These are phyloP conservation scores for Plectranthus barbatus DNA, from an alignment of 257 asterid species.

Conservation along the genomic window DNA sequence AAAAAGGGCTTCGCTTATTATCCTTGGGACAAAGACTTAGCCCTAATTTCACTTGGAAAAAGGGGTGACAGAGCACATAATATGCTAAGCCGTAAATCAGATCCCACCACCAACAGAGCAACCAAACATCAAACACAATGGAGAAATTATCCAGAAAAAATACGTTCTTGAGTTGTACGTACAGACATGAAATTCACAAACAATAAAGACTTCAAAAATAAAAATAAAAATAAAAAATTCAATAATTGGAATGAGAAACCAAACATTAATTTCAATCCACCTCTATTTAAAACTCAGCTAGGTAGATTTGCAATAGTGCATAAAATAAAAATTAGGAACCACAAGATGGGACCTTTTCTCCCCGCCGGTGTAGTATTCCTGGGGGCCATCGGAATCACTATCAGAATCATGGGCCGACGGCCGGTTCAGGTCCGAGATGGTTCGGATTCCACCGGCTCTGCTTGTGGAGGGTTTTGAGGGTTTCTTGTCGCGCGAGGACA, in stretches of 20 bases:
- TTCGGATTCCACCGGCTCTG: constrained; percentile 70
- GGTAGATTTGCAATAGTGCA: not conserved
- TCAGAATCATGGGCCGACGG: constrained; percentile 57
- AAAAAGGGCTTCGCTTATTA: not conserved
- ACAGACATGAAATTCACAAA: not conserved
- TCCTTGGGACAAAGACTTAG: no score
- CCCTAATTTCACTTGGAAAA: no score
- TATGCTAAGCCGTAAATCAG: no score
- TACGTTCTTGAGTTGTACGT: not conserved
- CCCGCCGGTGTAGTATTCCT: constrained; percentile 93
- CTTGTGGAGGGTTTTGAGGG: constrained; percentile 50
- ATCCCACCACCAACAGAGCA: no score
- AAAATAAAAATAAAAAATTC: not conserved
- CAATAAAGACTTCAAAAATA: not conserved
- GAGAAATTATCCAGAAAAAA: not conserved
- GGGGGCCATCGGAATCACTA: constrained; percentile 64
- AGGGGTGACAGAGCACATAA: no score
- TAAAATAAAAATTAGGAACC: not conserved
- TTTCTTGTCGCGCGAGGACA: constrained; percentile 84
- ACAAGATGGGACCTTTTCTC: constrained; percentile 62
- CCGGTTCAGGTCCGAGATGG: constrained; percentile 90
- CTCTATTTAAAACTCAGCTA: not conserved
- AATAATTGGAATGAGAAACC: not conserved
- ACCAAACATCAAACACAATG: not conserved
- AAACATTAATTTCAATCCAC: not conserved